Evolutionary conservation across 768 basidiomycete species (phyloP), one percentile per base, ranked within the genome.

Genomic region (Suillus ampliporus): DNA sequence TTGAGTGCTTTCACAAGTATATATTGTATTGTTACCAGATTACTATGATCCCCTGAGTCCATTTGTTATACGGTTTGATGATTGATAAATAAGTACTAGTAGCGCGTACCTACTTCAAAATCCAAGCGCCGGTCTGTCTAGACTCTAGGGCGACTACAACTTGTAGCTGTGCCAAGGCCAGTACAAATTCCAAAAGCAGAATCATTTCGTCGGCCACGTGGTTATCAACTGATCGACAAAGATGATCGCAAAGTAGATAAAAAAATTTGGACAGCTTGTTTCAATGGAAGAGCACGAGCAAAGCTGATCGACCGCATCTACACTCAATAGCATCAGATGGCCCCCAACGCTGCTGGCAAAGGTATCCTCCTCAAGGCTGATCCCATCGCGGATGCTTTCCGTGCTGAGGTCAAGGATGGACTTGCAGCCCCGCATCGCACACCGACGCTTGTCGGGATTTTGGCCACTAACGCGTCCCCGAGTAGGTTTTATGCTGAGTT

Each of bases 361-460:
- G 91, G 93, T 19, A 74, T 94, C 31, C 83, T 94, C 6, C 83
- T 93, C 68, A 92, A 92, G 66, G 90, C 91, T 0, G 92, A 94
- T 69, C 77, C 84, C 11, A 87, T 96, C 67, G 89, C 92, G 26
- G 82, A 83, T 34, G 75, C 86, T 3, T 95, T 90, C 71, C 84
- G 86, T 14, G 82, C 86, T 48, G 92, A 94, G 73, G 85, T 96
- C 67, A 84, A 84, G 65, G 54, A 74, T 21, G 76, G 77, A 31
- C 79, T 87, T 23, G 67, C 73, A 17, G 68, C 71, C 52, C 68
- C 71, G 37, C 41, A 76, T 5, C 80, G 79, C 23, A 71, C 76
- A 15, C 94, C 95, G 3, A 92, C 88, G 71, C 83, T 99, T 31
- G 89, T 98, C 57, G 97, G 96, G 2, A 97, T 99, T 68, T 83